These are phyloP conservation scores for Tetrapisispora pingtungensis DNA, from an alignment of 805 yeast species.

Conservation along the genomic window DNA sequence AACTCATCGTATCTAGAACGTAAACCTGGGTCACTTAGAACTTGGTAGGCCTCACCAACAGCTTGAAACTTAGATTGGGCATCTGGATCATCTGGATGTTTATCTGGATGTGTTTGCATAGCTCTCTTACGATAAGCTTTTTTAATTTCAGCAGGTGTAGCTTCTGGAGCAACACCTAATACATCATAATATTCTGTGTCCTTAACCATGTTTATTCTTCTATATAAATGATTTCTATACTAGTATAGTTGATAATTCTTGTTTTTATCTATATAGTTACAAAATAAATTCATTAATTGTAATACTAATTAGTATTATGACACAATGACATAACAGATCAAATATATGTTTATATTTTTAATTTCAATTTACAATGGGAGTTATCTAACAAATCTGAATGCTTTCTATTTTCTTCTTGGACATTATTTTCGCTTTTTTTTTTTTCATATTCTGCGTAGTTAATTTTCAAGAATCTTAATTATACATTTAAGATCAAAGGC, in stretches of 20 bases:
- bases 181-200: constrained; percentile 84
- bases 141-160: constrained; percentile 74
- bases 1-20: constrained; percentile 71
- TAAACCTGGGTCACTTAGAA: constrained; percentile 60
- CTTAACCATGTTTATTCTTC: constrained; percentile 58
- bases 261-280: no score
- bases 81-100: constrained; percentile 85
- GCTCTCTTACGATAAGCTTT: constrained; percentile 91
- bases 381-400: no score
- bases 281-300: no score
- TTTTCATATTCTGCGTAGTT: no score
- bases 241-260: no score
- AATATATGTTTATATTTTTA: no score
- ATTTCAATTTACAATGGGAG: no score
- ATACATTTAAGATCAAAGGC: no score
- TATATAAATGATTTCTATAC: no score
- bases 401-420: background rate
- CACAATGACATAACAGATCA: no score
- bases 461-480: no score
- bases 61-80: constrained; percentile 85
- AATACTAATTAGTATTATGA: no score
- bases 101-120: constrained; percentile 86
- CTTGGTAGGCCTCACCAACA: constrained; percentile 60
- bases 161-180: constrained; percentile 56
- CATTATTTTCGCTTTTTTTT: background rate